phyloP scores from a whole-genome alignment of 1,284 basidiomycete species.

The Dichomitus squalens region DNA sequence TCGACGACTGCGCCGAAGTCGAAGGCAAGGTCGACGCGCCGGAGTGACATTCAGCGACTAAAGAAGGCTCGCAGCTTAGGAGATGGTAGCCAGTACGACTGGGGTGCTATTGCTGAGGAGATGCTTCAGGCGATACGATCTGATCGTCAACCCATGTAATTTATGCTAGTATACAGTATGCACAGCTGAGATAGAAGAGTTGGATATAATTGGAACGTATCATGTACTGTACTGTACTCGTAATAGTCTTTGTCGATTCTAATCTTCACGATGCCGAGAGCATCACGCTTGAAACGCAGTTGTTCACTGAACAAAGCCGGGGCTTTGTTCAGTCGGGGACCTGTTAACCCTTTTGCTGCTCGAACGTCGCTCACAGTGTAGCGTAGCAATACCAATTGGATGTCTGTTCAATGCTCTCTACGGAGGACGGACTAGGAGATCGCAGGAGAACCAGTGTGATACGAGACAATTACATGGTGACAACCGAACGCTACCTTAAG shows the following conservation, averaged over 20 bases:
- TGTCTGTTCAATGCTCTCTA: no score
- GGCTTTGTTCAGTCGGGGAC: no score
- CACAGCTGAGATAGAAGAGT: no score
- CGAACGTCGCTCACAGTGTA: no score
- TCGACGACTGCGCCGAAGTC: conserved; percentile 31
- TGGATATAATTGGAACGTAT: background rate
- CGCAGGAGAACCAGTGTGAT: no score
- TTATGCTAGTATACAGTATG: conserved; percentile 21
- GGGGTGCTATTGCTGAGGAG: conserved; percentile 28
- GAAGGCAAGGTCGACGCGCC: conserved; percentile 18
- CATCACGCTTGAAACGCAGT: background rate
- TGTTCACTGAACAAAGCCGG: no score
- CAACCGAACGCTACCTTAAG: no score
- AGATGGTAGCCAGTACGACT: conserved; percentile 27
- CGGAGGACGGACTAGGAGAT: no score
- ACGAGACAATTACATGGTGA: no score
- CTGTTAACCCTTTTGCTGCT: no score
- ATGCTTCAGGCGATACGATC: conserved; percentile 22
- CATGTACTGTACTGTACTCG: conserved; percentile 4
- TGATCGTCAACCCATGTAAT: conserved; percentile 8
- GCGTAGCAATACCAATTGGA: no score
- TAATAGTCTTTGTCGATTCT: background rate
- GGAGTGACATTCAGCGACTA: conserved; percentile 18
- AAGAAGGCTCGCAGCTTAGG: conserved; percentile 25
- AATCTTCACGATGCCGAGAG: background rate